Evolutionary conservation across 83 land plant species (phyloP).

Genomic region (Diphasiastrum complanatum): DNA sequence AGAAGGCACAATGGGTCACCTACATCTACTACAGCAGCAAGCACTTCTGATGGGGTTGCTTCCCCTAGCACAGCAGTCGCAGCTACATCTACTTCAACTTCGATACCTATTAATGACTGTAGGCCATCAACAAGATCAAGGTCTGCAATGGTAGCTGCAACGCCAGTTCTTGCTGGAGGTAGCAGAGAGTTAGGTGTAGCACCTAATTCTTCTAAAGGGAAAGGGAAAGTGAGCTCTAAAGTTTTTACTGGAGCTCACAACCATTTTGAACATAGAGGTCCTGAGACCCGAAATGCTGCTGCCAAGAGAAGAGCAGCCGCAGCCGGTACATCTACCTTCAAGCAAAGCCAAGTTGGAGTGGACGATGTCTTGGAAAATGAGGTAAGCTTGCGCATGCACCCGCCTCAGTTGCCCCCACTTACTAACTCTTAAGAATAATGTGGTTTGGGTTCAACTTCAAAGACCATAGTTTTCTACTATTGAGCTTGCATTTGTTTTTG

Average conservation of each 20-base stretch:
- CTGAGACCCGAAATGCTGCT: slow-evolving; percentile 86
- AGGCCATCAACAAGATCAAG: slow-evolving; percentile 84
- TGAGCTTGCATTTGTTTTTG: not conserved
- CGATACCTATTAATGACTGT: slow-evolving; percentile 39
- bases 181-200: slow-evolving; percentile 36
- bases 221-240: slow-evolving; percentile 77
- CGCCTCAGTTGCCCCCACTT: too few relatives aligned
- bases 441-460: too few relatives aligned
- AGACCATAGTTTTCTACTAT: too few relatives aligned
- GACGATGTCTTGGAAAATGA: slow-evolving; percentile 25
- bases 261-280: slow-evolving; percentile 47
- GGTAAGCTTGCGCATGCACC: too few relatives aligned
- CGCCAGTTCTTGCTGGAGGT: slow-evolving; percentile 39
- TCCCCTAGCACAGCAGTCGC: slow-evolving; percentile 46
- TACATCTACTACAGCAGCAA: slow-evolving; percentile 39
- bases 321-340: slow-evolving; percentile 52
- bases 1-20: slow-evolving; percentile 60
- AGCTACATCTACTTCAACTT: slow-evolving; percentile 44
- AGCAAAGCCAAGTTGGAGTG: slow-evolving; percentile 32
- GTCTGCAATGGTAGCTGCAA: slow-evolving; percentile 37
- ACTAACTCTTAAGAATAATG: too few relatives aligned
- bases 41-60: slow-evolving; percentile 50
- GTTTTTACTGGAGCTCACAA: slow-evolving; percentile 20
- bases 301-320: slow-evolving; percentile 73
- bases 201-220: slow-evolving; percentile 64